phyloP scores from a whole-genome alignment of 345 rosid genomes.

The Litchi chinensis region DNA sequence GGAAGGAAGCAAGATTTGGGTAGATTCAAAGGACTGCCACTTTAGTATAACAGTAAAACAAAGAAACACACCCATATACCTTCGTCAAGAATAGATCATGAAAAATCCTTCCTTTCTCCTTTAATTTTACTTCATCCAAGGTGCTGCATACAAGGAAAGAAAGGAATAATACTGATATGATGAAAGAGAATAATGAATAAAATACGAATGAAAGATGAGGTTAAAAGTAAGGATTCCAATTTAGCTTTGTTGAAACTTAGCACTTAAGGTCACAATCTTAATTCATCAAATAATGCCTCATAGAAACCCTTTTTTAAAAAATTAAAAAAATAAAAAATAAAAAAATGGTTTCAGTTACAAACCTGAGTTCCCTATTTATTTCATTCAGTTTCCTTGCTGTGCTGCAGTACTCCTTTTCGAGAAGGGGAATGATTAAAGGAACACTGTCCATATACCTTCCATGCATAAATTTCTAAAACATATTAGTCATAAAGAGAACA shows the following conservation, averaged over 20 bases:
- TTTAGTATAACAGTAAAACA: background rate
- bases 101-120: slow-evolving; percentile 85
- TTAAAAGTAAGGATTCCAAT: background rate
- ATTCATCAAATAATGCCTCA: slow-evolving; percentile 18
- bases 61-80: slow-evolving; percentile 36
- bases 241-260: background rate
- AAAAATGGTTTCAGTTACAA: slow-evolving; percentile 23
- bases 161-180: slow-evolving; percentile 16
- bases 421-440: slow-evolving; percentile 85
- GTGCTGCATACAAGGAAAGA: slow-evolving; percentile 54
- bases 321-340: too few relatives aligned
- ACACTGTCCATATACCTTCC: slow-evolving; percentile 87
- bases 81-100: slow-evolving; percentile 89
- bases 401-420: slow-evolving; percentile 82
- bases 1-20: background rate
- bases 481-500: slow-evolving; percentile 22
- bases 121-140: slow-evolving; percentile 84
- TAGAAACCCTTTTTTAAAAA: background rate
- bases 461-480: slow-evolving; percentile 26
- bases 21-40: background rate
- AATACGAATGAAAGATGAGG: slow-evolving; percentile 1
- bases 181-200: slow-evolving; percentile 9
- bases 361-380: slow-evolving; percentile 87
- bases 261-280: background rate
- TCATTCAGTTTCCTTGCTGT: slow-evolving; percentile 66